Conservation (phyloP, 2,329 filamentous ascomycete genomes). For the Macrophomina tecta region DNA sequence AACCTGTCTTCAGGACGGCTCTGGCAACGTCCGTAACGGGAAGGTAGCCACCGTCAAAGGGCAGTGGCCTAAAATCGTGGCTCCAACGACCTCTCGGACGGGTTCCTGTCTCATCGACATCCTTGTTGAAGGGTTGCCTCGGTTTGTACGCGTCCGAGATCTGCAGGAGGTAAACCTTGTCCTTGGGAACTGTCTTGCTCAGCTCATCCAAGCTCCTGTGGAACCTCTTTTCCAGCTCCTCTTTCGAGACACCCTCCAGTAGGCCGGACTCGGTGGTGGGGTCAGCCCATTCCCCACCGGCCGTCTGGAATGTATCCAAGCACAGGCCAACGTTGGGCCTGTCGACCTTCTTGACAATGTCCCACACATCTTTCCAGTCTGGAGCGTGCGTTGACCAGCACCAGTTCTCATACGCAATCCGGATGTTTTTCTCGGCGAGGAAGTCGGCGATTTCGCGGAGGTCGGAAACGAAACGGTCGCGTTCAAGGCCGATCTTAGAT, state of each 20-base stretch:
- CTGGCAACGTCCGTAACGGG: conserved; percentile 69
- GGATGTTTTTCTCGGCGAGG: conserved; percentile 61
- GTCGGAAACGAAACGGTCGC: conserved; percentile 63
- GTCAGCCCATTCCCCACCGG: conserved; percentile 74
- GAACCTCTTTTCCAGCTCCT: conserved; percentile 60
- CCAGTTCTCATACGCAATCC: conserved; percentile 81
- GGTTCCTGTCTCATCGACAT: conserved; percentile 58
- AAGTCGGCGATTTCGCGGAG: conserved; percentile 69
- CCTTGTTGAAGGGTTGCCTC: conserved; percentile 59
- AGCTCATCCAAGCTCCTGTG: conserved; percentile 63
- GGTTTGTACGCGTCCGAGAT: conserved; percentile 76
- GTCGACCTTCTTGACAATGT: conserved; percentile 68
- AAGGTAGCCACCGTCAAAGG: conserved; percentile 73
- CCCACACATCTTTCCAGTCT: conserved; percentile 72
- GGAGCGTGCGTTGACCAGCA: conserved; percentile 77
- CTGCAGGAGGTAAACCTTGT: conserved; percentile 77
- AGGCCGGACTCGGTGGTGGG: conserved; percentile 68
- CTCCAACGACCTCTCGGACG: conserved; percentile 72
- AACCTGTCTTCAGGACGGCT: conserved; percentile 72
- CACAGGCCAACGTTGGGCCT: conserved; percentile 74
- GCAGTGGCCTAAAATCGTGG: conserved; percentile 71
- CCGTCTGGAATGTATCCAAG: conserved; percentile 79
- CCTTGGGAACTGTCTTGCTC: conserved; percentile 61
- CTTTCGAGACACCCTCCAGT: conserved; percentile 54
- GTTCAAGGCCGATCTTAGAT: conserved; percentile 58